Percentiles rank a stretch among this genome's conserved stretches.
phyloP scores from a whole-genome alignment of 2,329 filamentous ascomycete genomes.

The Claviceps fusiformis region DNA sequence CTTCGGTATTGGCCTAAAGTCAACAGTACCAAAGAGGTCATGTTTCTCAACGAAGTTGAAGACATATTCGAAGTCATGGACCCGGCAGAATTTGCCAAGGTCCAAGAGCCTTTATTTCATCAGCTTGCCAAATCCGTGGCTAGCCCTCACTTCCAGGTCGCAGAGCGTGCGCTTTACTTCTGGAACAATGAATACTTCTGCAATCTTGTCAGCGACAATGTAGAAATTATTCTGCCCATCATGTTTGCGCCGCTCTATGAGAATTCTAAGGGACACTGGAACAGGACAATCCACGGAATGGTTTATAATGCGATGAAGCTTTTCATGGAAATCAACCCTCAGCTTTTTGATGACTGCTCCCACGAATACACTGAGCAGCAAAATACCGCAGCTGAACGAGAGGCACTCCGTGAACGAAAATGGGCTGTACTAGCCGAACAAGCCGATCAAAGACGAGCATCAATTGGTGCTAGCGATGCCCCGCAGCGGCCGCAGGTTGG shows the following conservation, averaged over 20 bases:
- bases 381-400: conserved; percentile 75
- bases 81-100: conserved; percentile 93
- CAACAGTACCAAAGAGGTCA: conserved; percentile 98
- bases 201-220: conserved; percentile 96
- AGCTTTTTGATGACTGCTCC: conserved; percentile 96
- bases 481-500: conserved; percentile 25
- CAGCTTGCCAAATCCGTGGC: conserved; percentile 96
- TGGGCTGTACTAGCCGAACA: conserved; percentile 80
- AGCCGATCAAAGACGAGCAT: conserved; percentile 53
- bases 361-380: conserved; percentile 96
- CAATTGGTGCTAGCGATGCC: conserved; percentile 19
- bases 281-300: conserved; percentile 99
- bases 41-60: conserved; percentile 98
- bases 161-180: conserved; percentile 93
- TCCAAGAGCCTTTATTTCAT: conserved; percentile 94
- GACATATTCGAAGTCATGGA: conserved; percentile 99
- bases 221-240: conserved; percentile 94
- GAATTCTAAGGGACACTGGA: conserved; percentile 99
- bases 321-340: conserved; percentile 99
- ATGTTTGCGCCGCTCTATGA: conserved; percentile 99
- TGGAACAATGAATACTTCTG: conserved; percentile 99
- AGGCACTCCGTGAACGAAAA: conserved; percentile 68
- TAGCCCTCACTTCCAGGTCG: conserved; percentile 97
- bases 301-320: conserved; percentile 99
- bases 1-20: conserved; percentile 98